phyloP scores from a whole-genome alignment of 768 basidiomycete species.

The Lactarius hengduanensis region DNA sequence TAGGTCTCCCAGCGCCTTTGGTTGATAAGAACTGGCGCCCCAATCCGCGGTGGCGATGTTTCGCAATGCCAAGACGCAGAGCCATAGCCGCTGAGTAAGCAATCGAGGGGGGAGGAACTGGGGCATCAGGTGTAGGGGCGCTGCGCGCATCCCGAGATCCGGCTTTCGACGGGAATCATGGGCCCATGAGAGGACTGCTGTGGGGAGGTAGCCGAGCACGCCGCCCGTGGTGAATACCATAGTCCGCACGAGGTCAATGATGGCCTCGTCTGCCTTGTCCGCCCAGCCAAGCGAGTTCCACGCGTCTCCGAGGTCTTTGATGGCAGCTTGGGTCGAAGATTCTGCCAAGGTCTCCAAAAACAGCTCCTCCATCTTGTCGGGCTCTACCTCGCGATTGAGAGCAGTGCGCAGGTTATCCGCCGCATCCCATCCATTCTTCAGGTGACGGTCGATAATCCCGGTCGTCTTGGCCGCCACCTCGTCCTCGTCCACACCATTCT shows the following conservation, averaged over 20 bases:
- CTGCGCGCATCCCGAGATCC: background rate
- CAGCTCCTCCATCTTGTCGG: slow-evolving; percentile 15
- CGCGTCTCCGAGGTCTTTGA: slow-evolving; percentile 8
- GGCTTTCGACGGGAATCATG: slow-evolving; percentile 9
- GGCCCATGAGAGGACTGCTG: slow-evolving; percentile 12
- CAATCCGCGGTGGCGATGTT: slow-evolving; percentile 1
- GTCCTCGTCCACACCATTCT: slow-evolving; percentile 4
- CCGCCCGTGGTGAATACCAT: slow-evolving; percentile 13
- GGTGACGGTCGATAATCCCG: slow-evolving; percentile 13
- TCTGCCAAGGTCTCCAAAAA: slow-evolving; percentile 3
- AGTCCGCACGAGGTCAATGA: slow-evolving; percentile 10
- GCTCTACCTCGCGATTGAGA: slow-evolving; percentile 4
- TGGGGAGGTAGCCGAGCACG: slow-evolving; percentile 17
- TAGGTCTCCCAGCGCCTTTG: slow-evolving; percentile 12
- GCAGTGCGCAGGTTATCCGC: background rate
- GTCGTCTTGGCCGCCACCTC: slow-evolving; percentile 13
- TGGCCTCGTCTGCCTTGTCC: slow-evolving; percentile 9
- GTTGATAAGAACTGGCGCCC: slow-evolving; percentile 1
- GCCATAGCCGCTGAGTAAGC: slow-evolving; percentile 17
- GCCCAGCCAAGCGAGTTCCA: slow-evolving; percentile 24
- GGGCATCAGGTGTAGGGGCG: slow-evolving; percentile 8
- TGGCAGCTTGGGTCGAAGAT: background rate
- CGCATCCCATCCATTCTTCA: slow-evolving; percentile 15
- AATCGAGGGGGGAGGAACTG: slow-evolving; percentile 12
- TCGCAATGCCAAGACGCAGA: slow-evolving; percentile 10